phyloP scores from a whole-genome alignment of 176 grass and related monocot genomes.

The Eleusine indica region DNA sequence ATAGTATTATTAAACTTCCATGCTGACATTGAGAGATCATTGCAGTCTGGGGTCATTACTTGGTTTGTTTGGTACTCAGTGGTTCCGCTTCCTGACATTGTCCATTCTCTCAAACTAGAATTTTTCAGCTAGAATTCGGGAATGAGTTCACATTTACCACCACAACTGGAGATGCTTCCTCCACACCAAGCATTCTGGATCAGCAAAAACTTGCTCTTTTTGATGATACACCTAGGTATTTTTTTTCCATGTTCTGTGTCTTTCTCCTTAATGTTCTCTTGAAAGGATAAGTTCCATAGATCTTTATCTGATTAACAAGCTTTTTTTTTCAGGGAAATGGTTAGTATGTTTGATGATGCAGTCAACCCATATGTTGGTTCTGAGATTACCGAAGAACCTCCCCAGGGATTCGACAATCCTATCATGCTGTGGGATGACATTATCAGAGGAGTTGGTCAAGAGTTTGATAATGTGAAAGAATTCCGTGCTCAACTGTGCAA shows the following conservation, averaged over 20 bases:
- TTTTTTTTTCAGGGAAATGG: slow-evolving; percentile 47
- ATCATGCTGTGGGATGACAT: slow-evolving; percentile 60
- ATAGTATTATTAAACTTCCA: background rate
- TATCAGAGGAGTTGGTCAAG: slow-evolving; percentile 89
- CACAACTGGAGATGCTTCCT: slow-evolving; percentile 48
- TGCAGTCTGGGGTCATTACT: slow-evolving; percentile 8
- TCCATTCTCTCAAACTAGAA: slow-evolving; percentile 48
- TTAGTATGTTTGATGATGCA: slow-evolving; percentile 61
- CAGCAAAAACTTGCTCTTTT: slow-evolving; percentile 66
- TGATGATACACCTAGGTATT: slow-evolving; percentile 62
- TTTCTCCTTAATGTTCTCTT: slow-evolving; percentile 10
- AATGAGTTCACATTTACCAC: slow-evolving; percentile 54
- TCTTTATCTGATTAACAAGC: background rate
- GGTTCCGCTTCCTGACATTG: background rate
- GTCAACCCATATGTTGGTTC: slow-evolving; percentile 52
- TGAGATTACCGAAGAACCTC: slow-evolving; percentile 44
- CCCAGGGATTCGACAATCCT: slow-evolving; percentile 34
- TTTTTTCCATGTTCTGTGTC: slow-evolving; percentile 12
- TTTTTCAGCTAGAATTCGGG: slow-evolving; percentile 62
- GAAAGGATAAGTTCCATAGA: background rate
- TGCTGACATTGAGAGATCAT: no score
- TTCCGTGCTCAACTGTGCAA: slow-evolving; percentile 94
- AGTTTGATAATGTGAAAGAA: slow-evolving; percentile 97
- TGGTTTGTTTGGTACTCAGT: slow-evolving; percentile 11
- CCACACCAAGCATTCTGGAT: slow-evolving; percentile 53